Percentiles rank a stretch among this genome's conserved stretches.
phyloP scores from a whole-genome alignment of 75 land plant genomes.

The Pinus albicaulis region DNA sequence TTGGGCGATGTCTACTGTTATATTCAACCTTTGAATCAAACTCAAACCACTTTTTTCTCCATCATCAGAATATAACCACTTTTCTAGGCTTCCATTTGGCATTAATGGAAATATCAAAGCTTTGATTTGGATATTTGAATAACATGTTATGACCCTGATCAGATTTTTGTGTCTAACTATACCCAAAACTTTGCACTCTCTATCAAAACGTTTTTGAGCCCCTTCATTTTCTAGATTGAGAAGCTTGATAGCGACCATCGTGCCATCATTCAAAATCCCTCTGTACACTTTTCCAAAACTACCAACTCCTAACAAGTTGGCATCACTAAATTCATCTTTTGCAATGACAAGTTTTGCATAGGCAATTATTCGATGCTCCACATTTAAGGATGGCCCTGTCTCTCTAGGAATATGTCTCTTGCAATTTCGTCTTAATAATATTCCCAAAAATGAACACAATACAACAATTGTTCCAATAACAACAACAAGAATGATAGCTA shows the following conservation, averaged over 20 bases:
- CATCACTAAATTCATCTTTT: neutral
- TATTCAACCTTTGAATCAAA: neutral
- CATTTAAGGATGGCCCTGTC: neutral
- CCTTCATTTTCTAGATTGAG: neutral
- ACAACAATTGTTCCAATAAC: neutral
- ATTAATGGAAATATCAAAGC: constrained; percentile 14
- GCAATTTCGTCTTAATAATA: neutral
- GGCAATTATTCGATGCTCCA: neutral
- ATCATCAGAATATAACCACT: neutral
- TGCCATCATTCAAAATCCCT: neutral
- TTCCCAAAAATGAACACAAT: neutral
- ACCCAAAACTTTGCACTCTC: neutral
- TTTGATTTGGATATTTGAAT: neutral
- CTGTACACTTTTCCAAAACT: neutral
- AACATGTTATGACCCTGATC: neutral
- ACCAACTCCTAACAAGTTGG: neutral
- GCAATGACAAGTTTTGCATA: neutral
- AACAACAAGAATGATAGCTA: neutral
- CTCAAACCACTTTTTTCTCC: neutral
- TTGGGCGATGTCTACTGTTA: neutral
- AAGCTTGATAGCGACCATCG: neutral
- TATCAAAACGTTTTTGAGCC: neutral
- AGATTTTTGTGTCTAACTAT: neutral
- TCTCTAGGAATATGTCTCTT: neutral
- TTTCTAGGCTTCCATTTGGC: constrained; percentile 36